Base-by-base conservation (phyloP, 257 asterid genomes). In the Solanum habrochaites region DNA sequence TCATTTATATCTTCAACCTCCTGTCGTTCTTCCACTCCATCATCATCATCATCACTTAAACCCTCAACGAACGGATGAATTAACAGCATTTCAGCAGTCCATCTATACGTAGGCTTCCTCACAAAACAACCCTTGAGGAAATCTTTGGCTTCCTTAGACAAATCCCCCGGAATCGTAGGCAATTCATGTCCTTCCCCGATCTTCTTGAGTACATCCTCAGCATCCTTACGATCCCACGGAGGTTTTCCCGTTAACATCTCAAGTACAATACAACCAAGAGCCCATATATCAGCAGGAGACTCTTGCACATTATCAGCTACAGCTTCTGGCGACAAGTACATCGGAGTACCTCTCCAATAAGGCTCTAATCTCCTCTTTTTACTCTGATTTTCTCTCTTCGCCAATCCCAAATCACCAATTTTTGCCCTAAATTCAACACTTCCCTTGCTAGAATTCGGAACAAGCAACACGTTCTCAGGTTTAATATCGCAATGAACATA, bases 401-500 rank as follows among this genome's bases (percentile, higher is more conserved):
- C 92, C 91, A 94, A 88, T 29, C 99, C 99, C 18, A 96, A 95
- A 92, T 96, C 99, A 32, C 95, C 96, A 49, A 96, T 93, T 85
- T 95, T 96, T 1, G 96, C 96, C 92, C 93, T 87, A 82, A 89
- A 92, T 37, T 86, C 92, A 70, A 37, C 14, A 23, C 62, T 78
- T 12, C 45, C 58, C 9, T 47, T 86, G 3, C 77, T 35, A 21
- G 86, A 39, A 80, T 83, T 91, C 23, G 85, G 88, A 11, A 94
- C 90, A 23, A 96, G 93, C 90, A 96, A 35, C 0, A 96, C 84
- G 78, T 96, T 95, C 2, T 95, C 97, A 11, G 99, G 99, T 86
- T 96, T 96, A 89, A 96, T 87, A 93, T 96, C 99, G 27, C 99
- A 95, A 91, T 96, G 99, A 82, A 96, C 99, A 88, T 94, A 96